Evolutionary conservation across 106 monocot species (phyloP).

Genomic region (Apostasia shenzhenica): DNA sequence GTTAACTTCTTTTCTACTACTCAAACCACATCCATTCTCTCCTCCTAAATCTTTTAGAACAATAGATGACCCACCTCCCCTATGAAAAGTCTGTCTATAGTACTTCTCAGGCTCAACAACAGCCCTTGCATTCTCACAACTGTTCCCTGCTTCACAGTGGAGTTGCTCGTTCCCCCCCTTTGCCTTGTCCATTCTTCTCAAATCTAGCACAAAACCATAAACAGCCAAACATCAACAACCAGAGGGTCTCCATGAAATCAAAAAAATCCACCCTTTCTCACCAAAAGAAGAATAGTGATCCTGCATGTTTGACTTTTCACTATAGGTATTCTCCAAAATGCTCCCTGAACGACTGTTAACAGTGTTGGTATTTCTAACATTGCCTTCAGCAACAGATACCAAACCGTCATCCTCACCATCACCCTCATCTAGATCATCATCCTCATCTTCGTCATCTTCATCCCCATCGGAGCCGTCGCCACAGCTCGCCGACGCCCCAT

Average conservation of each 20-base stretch:
- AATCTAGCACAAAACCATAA: slow-evolving; percentile 19
- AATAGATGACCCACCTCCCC: slow-evolving; percentile 19
- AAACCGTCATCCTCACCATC: slow-evolving; percentile 43
- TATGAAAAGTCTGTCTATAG: slow-evolving; percentile 14
- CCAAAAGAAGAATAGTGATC: slow-evolving; percentile 30
- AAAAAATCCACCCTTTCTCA: slow-evolving; percentile 14
- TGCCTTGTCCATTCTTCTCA: slow-evolving; percentile 12
- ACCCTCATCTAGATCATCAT: slow-evolving; percentile 35
- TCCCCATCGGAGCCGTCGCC: slow-evolving; percentile 16
- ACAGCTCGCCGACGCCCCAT: neutral
- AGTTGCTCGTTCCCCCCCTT: slow-evolving; percentile 17
- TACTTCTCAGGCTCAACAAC: slow-evolving; percentile 32
- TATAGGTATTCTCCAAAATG: slow-evolving; percentile 36
- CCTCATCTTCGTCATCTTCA: slow-evolving; percentile 29
- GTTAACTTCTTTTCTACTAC: slow-evolving; percentile 26
- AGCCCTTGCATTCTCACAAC: slow-evolving; percentile 25
- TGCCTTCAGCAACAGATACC: slow-evolving; percentile 20
- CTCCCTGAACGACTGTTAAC: slow-evolving; percentile 61
- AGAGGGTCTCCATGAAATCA: neutral
- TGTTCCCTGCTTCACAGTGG: slow-evolving; percentile 13
- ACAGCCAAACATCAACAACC: neutral
- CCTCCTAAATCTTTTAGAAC: slow-evolving; percentile 27
- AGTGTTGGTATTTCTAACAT: slow-evolving; percentile 30
- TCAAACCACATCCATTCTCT: slow-evolving; percentile 38
- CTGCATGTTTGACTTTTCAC: slow-evolving; percentile 10